Base-by-base conservation (phyloP, 2,329 filamentous ascomycete species). In the Hypocreales sp. region DNA sequence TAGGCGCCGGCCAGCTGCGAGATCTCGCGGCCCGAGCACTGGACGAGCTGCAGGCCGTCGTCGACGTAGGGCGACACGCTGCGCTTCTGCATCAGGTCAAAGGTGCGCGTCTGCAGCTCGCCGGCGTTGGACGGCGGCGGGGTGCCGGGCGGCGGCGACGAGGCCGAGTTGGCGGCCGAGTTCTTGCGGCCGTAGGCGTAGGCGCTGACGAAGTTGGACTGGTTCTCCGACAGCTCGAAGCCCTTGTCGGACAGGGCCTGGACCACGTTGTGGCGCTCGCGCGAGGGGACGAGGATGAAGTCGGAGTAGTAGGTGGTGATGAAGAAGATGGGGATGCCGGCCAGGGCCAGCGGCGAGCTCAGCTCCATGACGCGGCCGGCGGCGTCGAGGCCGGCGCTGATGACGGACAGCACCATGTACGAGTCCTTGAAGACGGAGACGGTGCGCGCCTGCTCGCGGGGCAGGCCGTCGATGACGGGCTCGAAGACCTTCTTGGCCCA, bases 291-390 rank as follows among this genome's bases (percentile, higher is more conserved):
- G 20, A 95, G 67, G 41, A 98, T 92, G 53, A 93, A 95, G 56
- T 98, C 87, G 19, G 81, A 90, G 55, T 92, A 95, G 55, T 95
- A 98, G 18, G 84, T 94, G 4, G 87, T 94, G 50, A 94, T 92
- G 65, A 95, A 95, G 61, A 95, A 94, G 46, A 98, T 92, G 28
- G 87, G 81, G 28, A 95, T 90, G 40, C 83, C 82, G 26, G 87
- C 87, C 47, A 94, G 66, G 16, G 90, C 87, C 18, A 95, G 64
- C 5, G 87, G 90, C 28, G 77, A 86, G 7, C 86, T 94, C 35
- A 98, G 55, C 46, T 95, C 87, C 41, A 94, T 70, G 6, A 98
- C 87, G 30, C 86, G 72, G 40, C 86, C 83, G 6, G 84, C 86
- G 8, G 87, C 86, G 47, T 94, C 86, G 40, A 93, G 74, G 7